A percentile compares a stretch with the other conserved stretches of the same genome.
Evolutionary conservation across 129 eudicot genomes (phyloP).

Genomic region (Lactuca saligna): DNA sequence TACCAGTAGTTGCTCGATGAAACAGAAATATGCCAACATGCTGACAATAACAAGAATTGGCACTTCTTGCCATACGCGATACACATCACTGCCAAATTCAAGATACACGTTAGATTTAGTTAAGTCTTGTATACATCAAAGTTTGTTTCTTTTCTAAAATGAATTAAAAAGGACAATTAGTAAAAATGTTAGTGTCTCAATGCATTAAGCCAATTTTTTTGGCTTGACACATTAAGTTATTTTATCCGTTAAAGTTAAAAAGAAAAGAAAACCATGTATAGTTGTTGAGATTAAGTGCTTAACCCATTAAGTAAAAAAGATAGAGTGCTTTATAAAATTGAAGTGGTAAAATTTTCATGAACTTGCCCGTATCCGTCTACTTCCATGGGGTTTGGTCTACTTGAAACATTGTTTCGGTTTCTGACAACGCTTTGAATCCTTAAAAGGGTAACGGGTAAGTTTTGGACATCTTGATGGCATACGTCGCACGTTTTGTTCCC

Average conservation of each 20-base stretch:
- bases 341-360: neutral
- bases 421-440: conserved; percentile 50
- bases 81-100: conserved; percentile 35
- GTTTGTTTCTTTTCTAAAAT: neutral
- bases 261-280: no score
- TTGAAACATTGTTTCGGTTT: conserved; percentile 25
- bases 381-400: conserved; percentile 39
- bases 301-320: no score
- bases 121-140: no score
- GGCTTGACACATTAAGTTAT: neutral
- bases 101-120: neutral
- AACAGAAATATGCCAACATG: conserved; percentile 91
- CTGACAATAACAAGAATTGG: conserved; percentile 89
- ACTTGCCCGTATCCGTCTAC: conserved; percentile 76
- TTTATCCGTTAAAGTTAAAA: neutral
- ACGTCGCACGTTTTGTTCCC: conserved; percentile 95
- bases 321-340: no score
- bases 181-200: neutral
- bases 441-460: conserved; percentile 81
- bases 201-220: neutral
- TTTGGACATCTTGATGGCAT: conserved; percentile 82
- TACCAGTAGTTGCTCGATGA: conserved; percentile 94
- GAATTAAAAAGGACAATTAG: neutral
- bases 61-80: conserved; percentile 89
- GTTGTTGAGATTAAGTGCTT: neutral